Base-by-base conservation (phyloP, 768 basidiomycete genomes). In the Podaxis rugospora region DNA sequence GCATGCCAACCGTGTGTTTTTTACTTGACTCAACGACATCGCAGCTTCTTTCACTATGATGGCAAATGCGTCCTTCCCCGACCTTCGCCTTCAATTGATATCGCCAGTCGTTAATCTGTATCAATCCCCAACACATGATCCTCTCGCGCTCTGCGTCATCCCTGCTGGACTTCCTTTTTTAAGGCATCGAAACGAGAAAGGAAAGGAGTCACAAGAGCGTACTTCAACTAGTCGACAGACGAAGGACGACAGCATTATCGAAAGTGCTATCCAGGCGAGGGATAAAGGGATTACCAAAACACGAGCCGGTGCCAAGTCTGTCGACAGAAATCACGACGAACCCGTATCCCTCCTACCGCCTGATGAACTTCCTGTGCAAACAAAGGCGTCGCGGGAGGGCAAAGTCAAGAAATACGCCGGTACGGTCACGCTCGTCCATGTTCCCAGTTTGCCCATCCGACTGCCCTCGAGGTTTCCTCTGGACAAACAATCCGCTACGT, bases 1-100 rank as follows among this genome's bases (percentile, higher is more conserved):
- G 18, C 16, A 32, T 35, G 47, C 28, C 42, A 25, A 25, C 9
- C 47, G 16, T 18, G 57, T 25, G 39, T 10, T 10, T 21, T 11
- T 35, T 36, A 1, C 27, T 14, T 57, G 39, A 28, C 53, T 52
- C 46, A 28, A 36, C 53, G 51, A 36, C 51, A 51, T 57, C 21
- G 7, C 40, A 90, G 89, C 83, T 50, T 89, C 88, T 0, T 89
- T 88, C 74, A 87, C 84, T 60, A 64, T 88, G 16, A 70, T 89
- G 16, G 80, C 88, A 0, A 76, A 76, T 4, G 75, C 76, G 58
- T 71, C 76, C 16, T 79, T 85, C 62, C 79, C 79, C 7, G 68
- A 72, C 55, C 68, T 71, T 3, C 66, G 68, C 35, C 70, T 64
- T 3, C 78, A 76, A 51, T 67, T 72, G 28, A 66, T 70, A 9